Evolutionary conservation across 2,329 filamentous ascomycete species (phyloP).

Genomic region (Clarireedia hainanense): DNA sequence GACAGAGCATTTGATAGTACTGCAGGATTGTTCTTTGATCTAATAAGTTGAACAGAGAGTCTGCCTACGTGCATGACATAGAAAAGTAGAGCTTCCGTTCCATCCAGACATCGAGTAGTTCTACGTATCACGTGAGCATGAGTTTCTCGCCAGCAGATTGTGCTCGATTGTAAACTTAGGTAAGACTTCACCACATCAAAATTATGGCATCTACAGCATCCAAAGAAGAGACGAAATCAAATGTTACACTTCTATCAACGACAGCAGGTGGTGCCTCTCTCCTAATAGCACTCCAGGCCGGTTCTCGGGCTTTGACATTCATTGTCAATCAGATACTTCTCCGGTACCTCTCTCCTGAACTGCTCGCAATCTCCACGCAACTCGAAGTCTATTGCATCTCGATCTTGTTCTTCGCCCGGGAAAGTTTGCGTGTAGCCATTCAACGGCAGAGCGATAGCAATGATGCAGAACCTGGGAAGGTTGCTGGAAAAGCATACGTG

Average conservation of each 20-base stretch:
- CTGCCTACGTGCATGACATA: too few species aligned
- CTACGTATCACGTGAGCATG: too few species aligned
- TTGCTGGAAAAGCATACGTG: background rate
- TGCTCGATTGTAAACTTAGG: too few species aligned
- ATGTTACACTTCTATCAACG: conserved; percentile 8
- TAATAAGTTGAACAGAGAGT: too few species aligned
- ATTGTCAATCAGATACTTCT: conserved; percentile 85
- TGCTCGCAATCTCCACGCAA: conserved; percentile 80
- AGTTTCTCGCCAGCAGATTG: too few species aligned
- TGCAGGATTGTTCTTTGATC: too few species aligned
- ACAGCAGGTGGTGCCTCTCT: conserved; percentile 23
- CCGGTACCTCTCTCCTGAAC: conserved; percentile 75
- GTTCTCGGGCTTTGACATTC: conserved; percentile 84
- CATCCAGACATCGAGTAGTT: too few species aligned
- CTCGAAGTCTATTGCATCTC: conserved; percentile 89
- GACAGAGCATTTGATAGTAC: too few species aligned
- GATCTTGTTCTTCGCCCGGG: conserved; percentile 88
- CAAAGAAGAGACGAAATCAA: background rate
- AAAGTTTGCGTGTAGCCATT: conserved; percentile 83
- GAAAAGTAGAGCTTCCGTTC: too few species aligned
- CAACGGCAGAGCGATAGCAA: conserved; percentile 59
- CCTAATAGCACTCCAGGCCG: conserved; percentile 79
- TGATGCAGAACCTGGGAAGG: conserved; percentile 5
- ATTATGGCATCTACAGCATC: background rate
- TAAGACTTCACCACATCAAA: too few species aligned